Evolutionary conservation across 106 monocot species (phyloP), one percentile per base, ranked within the genome.

Genomic region (Vanilla planifolia): DNA sequence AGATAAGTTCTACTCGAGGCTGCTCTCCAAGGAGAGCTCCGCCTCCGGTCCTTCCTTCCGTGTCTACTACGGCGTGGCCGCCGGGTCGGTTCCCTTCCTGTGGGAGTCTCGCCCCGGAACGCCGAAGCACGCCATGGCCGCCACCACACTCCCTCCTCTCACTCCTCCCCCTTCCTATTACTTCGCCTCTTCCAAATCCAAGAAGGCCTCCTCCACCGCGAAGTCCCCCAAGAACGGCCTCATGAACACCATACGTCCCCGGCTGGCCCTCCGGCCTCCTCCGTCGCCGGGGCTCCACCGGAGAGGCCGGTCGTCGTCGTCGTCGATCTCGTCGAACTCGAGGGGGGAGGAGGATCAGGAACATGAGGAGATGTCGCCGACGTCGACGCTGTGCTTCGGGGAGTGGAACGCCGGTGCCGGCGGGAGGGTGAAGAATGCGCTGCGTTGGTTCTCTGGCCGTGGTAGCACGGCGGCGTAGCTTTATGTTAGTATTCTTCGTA

Each of bases 91-190:
- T 0, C 91, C 91, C 1, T 91, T 91, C 67, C 16, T 59, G 1
- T 91, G 91, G 91, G 91, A 91, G 61, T 82, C 86, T 1, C 60
- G 67, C 24, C 91, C 91, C 0, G 91, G 91, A 8, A 91, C 73
- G 2, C 86, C 82, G 14, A 91, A 86, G 39, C 55, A 64, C 52
- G 1, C 60, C 25, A 14, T 50, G 53, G 17, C 51, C 30, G 21
- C 63, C 46, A 16, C 25, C 64, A 43, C 48, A n/a, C 36, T 71
- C 35, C 85, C 77, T 19, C 74, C 81, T 5, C 79, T 86, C 59
- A 74, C 79, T 3, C 85, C 90, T 40, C 90, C 90, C 11, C 86
- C 91, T 5, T 83, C 86, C 14, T 75, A 74, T 74, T 44, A 59
- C 43, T 33, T 19, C 48, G 28, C 30, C 33, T 13, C 48, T 21